Evolutionary conservation across 768 basidiomycete species (phyloP), one percentile per base, ranked within the genome.

Genomic region (Vararia minispora): DNA sequence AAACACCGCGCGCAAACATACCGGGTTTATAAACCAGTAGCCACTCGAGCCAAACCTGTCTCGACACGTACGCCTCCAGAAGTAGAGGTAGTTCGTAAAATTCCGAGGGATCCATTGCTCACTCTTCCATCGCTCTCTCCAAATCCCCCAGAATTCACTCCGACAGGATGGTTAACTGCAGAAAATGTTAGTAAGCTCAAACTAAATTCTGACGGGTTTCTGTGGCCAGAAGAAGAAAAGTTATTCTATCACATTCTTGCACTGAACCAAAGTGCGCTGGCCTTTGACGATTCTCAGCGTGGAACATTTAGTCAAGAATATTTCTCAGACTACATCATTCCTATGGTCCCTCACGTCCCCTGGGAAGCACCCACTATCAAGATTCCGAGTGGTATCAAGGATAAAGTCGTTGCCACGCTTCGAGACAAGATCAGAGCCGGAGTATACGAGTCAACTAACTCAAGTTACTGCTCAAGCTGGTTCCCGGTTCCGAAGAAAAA

Each of bases 401-500:
- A 57, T 3, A 27, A 58, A 40, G 57, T 66, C 1, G 47, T 59
- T 1, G 42, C 52, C 2, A 38, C 62, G 0, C 33, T 68, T 1
- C 47, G 56, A 18, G 18, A 46, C 2, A 64, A 65, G 40, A 56
- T 66, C 1, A 47, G 33, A 1, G 52, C 60, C 1, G 63, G 62
- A 3, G 54, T 61, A 0, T 67, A 65, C 35, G 57, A 67, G 39
- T 52, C 57, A 10, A 57, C 55, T 1, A 51, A 59, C 6, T 57
- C 58, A 0, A 57, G 58, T 0, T 69, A 67, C 34, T 43, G 57
- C 4, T 58, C 58, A 0, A 28, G 50, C 2, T 65, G 62, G 64
- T 66, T 68, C 34, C 54, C 50, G 16, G 61, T 67, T 0, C 21
- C 55, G 0, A 68, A 68, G 44, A 60, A 62, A 31, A 55, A 44